Evolutionary conservation across 768 basidiomycete species (phyloP), one percentile per base, ranked within the genome.

Genomic region (Naganishia randhawae): DNA sequence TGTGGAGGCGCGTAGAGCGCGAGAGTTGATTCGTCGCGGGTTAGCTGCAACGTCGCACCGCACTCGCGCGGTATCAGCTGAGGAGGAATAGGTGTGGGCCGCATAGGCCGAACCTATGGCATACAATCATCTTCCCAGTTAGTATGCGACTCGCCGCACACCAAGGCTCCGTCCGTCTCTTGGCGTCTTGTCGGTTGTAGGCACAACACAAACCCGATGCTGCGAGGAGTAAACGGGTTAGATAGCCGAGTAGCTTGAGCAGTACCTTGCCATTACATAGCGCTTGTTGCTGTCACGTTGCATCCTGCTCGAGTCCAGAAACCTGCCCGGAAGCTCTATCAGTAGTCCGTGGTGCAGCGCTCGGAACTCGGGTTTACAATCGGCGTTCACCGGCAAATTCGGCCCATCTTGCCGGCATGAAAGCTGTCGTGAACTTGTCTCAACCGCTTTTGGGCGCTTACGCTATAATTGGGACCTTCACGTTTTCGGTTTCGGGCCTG

Each of bases 1-100:
- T 52, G 74, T 73, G 67, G 78, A 80, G 39, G 78, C 78, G 27
- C 35, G 93, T 89, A 4, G 57, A 22, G 57, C 57, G 17, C 57
- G 27, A 3, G 57, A 39, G 10, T 25, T 61, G n/a, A 61, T 61
- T 27, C 57, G 57, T 1, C 39, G 37, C 16, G 57, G 37, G 7
- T 10, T 61, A 16, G 57, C 57, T 25, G 27, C 39, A 3, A 29
- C 14, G 17, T 22, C 57, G 6, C 10, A 16, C 13, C 37, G 33
- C 27, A 25, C 27, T 16, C 57, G 37, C 22, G 33, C 25, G 25
- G 27, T 61, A 39, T 19, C 57, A 39, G 39, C 57, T 8, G 35
- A 39, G 17, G 14, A 25, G 22, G 57, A 17, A 11, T 35, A 61
- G 22, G 25, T 13, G 10, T 10, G 8, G 9, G 33, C 52, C 14